Base-by-base conservation (phyloP, 148 eudicot species). In the Diospyros kaki region DNA sequence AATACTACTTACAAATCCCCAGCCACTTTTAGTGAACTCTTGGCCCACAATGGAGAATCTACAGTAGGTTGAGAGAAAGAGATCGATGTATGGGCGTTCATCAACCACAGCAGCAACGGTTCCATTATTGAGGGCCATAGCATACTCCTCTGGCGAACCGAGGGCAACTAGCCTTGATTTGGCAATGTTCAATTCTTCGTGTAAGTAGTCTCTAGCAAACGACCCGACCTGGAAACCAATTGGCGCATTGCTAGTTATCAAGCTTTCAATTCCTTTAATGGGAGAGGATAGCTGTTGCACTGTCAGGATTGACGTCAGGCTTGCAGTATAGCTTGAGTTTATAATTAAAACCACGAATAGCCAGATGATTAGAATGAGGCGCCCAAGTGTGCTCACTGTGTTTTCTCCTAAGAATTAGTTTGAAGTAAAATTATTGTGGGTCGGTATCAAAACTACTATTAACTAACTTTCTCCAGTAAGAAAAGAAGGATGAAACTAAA, bases 251-350 rank as follows among this genome's bases (percentile, higher is more conserved):
- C 93, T 83, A 48, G 85, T 68, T 40, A 83, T 83, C 87, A 94
- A 77, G 55, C 89, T 81, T 59, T 94, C 94, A 15, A 94, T 87
- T 52, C 97, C 98, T 77, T 72, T 83, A 9, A 94, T 90, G 45
- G 87, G 76, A 28, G 89, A 87, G 42, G 90, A 69, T 52, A 94
- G 87, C 73, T 90, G 98, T 76, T 92, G 89, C 42, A 87, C 97
- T 1, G 97, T 90, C 60, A 94, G 96, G 71, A 89, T 87, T 39
- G 98, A 94, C 40, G 95, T 89, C 83, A 94, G 79, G 87, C 97
- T 94, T 42, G 98, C 97, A 46, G 97, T 92, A 80, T 94, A 94
- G 85, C 98, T 92, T 61, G 93, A 89, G 80, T 82, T 89, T 46
- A 94, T 89, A 66, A 94, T 90, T 74, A 92, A 65, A 42, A 94